Evolutionary conservation across 345 rosid genomes (phyloP), one percentile per base, ranked within the genome.

Genomic region (Anastatica hierochuntica): DNA sequence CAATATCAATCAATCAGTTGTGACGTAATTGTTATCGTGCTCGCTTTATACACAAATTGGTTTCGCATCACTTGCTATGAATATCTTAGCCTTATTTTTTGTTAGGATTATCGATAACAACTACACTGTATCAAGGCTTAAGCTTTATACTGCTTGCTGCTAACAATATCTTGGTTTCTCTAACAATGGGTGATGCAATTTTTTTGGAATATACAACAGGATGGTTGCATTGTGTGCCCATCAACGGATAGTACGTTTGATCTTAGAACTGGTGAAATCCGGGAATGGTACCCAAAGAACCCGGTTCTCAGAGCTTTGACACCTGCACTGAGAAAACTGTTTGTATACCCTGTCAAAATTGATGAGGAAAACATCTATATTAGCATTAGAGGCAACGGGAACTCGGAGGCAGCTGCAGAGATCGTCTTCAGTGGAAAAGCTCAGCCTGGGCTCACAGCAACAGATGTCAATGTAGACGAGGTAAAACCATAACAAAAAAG

Each of bases 241-340:
- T 60, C 96, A 11, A 90, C 95, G 5, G 95, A 90, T 19, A 90
- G 96, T 73, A 77, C 92, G 7, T 90, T 84, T 58, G 87, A 84
- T 66, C 89, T 90, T 8, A 68, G 51, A 46, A 80, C 77, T 6
- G 96, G 98, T 58, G 89, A 70, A 8, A 73, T 82, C 67, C 70
- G 56, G 68, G 96, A 82, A 43, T 90, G 98, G 98, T 90, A 90
- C 54, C 98, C 98, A 0, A 90, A 90, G 27, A 90, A 84, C 72
- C 84, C 95, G 3, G 96, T 90, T 43, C 77, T 90, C 12, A 78
- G 95, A 74, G 88, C 34, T 42, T 79, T 90, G 35, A 87, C 98
- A 16, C 98, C 96, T 43, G 78, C 92, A 42, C 55, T 87, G 70
- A 76, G 92, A 51, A 56, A 69, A 19, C 76, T 90, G 29, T 90